Conservation (phyloP, 2,329 filamentous ascomycete species). For the Pseudogymnoascus sp. region DNA sequence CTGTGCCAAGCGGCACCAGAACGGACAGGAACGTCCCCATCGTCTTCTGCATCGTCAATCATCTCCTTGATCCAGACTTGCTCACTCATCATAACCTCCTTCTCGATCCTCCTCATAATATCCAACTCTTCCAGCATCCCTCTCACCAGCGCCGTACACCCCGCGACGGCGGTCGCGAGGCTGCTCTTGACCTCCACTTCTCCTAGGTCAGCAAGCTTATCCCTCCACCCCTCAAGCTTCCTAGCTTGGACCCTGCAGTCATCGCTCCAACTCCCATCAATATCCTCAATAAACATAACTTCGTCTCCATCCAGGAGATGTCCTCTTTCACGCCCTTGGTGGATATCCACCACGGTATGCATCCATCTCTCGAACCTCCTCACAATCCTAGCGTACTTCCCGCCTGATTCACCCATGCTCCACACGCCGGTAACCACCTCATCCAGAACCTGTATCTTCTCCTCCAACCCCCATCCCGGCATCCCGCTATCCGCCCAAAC, state of each 20-base stretch:
- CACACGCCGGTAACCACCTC: slow-evolving; percentile 50
- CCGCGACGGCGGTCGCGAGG: slow-evolving; percentile 41
- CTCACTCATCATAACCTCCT: slow-evolving; percentile 48
- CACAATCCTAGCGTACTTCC: slow-evolving; percentile 48
- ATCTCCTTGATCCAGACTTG: slow-evolving; percentile 50
- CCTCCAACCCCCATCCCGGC: slow-evolving; percentile 39
- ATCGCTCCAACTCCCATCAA: slow-evolving; percentile 52
- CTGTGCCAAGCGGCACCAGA: slow-evolving; percentile 2
- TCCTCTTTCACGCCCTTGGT: slow-evolving; percentile 34
- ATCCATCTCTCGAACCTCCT: slow-evolving; percentile 55
- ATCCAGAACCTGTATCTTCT: slow-evolving; percentile 51
- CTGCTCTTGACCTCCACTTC: slow-evolving; percentile 29
- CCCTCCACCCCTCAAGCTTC: slow-evolving; percentile 48
- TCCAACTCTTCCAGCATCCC: slow-evolving; percentile 57
- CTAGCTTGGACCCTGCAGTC: slow-evolving; percentile 47
- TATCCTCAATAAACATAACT: slow-evolving; percentile 44
- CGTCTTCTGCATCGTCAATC: slow-evolving; percentile 34
- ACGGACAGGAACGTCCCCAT: slow-evolving; percentile 15
- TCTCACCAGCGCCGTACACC: slow-evolving; percentile 41
- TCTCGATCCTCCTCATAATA: slow-evolving; percentile 56
- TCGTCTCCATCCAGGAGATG: slow-evolving; percentile 27
- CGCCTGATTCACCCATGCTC: slow-evolving; percentile 47
- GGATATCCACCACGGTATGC: slow-evolving; percentile 39
- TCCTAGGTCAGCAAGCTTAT: slow-evolving; percentile 42
- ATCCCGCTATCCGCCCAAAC: slow-evolving; percentile 39